phyloP scores from a whole-genome alignment of 306 rosid species.

The Begonia masoniana region DNA sequence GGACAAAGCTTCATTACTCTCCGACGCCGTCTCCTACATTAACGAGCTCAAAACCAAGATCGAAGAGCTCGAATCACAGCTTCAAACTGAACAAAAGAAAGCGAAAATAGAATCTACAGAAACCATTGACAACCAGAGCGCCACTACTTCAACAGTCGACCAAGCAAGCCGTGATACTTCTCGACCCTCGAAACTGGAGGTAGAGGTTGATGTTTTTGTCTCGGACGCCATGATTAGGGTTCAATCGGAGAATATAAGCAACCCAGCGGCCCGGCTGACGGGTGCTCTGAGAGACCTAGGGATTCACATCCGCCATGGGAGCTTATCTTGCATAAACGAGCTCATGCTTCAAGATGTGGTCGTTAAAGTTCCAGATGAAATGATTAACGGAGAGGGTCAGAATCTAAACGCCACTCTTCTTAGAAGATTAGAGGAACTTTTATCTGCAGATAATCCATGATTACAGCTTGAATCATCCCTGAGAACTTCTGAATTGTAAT shows the following conservation, averaged over 20 bases:
- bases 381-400: neutral
- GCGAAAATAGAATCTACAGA: neutral
- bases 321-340: slow-evolving; percentile 40
- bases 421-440: no score
- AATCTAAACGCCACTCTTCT: neutral
- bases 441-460: no score
- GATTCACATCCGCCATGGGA: slow-evolving; percentile 33
- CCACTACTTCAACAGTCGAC: neutral
- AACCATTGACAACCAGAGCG: neutral
- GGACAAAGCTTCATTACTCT: slow-evolving; percentile 1
- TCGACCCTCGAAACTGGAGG: neutral
- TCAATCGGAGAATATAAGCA: slow-evolving; percentile 29
- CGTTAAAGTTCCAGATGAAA: slow-evolving; percentile 28
- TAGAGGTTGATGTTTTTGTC: slow-evolving; percentile 40
- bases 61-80: neutral
- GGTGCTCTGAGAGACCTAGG: slow-evolving; percentile 36
- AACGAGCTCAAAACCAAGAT: slow-evolving; percentile 1
- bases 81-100: neutral
- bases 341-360: slow-evolving; percentile 54
- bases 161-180: neutral
- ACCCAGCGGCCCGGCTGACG: slow-evolving; percentile 46
- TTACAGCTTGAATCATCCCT: no score
- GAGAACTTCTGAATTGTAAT: no score
- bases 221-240: slow-evolving; percentile 45
- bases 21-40: neutral